A percentile compares a stretch with the other conserved stretches of the same genome.
Evolutionary conservation across 2,329 filamentous ascomycete genomes (phyloP).

Genomic region (Colletotrichum sansevieriae): DNA sequence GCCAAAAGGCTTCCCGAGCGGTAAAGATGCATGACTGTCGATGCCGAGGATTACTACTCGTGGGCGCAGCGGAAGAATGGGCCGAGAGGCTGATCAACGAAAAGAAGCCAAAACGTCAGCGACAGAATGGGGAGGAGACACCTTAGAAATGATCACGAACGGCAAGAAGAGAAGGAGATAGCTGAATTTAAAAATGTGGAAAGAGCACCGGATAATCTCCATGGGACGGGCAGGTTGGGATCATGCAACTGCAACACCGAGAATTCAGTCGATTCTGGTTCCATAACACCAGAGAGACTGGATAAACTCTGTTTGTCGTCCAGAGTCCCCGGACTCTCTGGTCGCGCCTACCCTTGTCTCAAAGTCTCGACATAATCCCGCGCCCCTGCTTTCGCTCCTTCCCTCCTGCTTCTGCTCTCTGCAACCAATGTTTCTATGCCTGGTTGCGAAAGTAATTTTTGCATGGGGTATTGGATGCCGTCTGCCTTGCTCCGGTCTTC

Average conservation of each 20-base stretch:
- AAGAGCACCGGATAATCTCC: conserved; percentile 2
- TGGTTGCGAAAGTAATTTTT: background rate
- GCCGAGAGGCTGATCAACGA: no score
- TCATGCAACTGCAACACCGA: conserved; percentile 28
- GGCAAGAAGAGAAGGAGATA: no score
- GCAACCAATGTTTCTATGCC: background rate
- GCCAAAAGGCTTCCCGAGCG: conserved; percentile 9
- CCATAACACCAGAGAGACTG: conserved; percentile 5
- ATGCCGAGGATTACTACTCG: no score
- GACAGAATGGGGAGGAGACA: background rate
- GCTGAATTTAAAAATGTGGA: background rate
- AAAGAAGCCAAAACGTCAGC: no score
- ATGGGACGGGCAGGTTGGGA: conserved; percentile 3
- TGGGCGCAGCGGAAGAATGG: no score
- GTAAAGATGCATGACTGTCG: conserved; percentile 14
- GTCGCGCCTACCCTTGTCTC: conserved; percentile 33
- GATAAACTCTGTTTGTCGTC: conserved; percentile 30
- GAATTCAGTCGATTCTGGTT: conserved; percentile 7
- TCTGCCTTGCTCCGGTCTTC: conserved; percentile 4
- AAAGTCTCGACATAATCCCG: conserved; percentile 1
- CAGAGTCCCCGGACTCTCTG: conserved; percentile 24
- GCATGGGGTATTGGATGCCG: background rate
- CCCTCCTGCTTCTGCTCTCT: background rate
- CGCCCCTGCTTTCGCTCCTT: conserved; percentile 2
- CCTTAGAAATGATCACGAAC: no score